These are phyloP conservation scores for Ceratocystis colombiana DNA, from an alignment of 2,329 filamentous ascomycete species.

Conservation along the genomic window DNA sequence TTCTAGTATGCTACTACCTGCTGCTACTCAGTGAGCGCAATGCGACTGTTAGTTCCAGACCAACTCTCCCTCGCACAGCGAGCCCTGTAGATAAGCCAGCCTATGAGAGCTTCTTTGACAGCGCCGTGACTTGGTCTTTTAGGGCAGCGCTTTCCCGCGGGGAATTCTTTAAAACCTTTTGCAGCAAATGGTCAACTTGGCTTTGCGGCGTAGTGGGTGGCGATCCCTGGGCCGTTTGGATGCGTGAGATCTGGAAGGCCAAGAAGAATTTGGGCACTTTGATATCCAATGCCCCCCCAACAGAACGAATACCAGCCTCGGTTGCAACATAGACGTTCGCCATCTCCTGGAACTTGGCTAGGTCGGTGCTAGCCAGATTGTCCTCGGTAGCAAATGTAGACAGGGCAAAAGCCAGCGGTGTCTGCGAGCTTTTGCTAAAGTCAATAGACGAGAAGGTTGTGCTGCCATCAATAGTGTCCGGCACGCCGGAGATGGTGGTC, in stretches of 20 bases:
- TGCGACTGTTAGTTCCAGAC: slow-evolving; percentile 8
- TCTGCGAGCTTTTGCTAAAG: slow-evolving; percentile 42
- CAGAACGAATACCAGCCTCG: slow-evolving; percentile 47
- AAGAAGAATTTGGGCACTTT: slow-evolving; percentile 57
- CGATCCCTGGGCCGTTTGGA: slow-evolving; percentile 50
- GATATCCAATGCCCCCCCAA: slow-evolving; percentile 44
- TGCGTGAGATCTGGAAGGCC: slow-evolving; percentile 48
- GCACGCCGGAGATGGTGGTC: slow-evolving; percentile 44
- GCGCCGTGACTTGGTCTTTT: slow-evolving; percentile 42
- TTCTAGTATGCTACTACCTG: background rate
- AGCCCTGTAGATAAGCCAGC: background rate
- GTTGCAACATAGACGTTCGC: slow-evolving; percentile 50
- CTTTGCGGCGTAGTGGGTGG: slow-evolving; percentile 41
- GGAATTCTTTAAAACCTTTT: slow-evolving; percentile 49
- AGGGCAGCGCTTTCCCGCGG: slow-evolving; percentile 41
- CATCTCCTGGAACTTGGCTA: slow-evolving; percentile 43
- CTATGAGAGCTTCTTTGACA: slow-evolving; percentile 29
- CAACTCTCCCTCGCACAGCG: background rate
- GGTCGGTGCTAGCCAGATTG: slow-evolving; percentile 41
- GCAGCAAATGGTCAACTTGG: slow-evolving; percentile 47
- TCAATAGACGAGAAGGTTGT: slow-evolving; percentile 46
- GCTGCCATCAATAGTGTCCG: slow-evolving; percentile 45
- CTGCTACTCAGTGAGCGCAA: background rate
- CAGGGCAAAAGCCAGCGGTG: slow-evolving; percentile 46
- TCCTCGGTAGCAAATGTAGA: slow-evolving; percentile 42